Evolutionary conservation across 176 grass and related monocot species (phyloP), one percentile per base, ranked within the genome.

Genomic region (Oryza meyeriana): DNA sequence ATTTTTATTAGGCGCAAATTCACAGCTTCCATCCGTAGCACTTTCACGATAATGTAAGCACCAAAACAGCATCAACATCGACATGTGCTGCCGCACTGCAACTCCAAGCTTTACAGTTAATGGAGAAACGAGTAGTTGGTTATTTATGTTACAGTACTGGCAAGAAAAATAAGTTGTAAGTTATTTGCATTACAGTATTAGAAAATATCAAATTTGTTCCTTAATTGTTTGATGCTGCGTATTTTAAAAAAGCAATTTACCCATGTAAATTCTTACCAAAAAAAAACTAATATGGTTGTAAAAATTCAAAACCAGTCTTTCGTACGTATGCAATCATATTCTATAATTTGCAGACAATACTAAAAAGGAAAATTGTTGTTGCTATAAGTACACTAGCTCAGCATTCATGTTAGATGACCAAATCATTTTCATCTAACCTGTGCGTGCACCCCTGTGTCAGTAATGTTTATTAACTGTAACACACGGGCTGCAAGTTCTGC

Each of bases 401-500:
- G 45, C 18, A 27, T 84, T 61, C 24, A 81, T 74, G 71, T 59
- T 58, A 85, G 78, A 52, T 32, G 17, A 77, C 30, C 44, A 92
- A 74, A 80, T 31, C 31, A 74, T 26, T 85, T 81, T 67, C 64
- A 75, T 34, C 85, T 87, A 81, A 99, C 97, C 93, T 99, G 93
- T 61, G 91, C 40, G 1, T 96, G 93, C 26, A 90, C 47, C 64
- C 97, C 97, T 4, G 72, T 96, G 75, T 99, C 97, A 10, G 91
- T 88, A 61, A 99, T 57, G 83, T 90, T 99, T 86, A 99, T 99
- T 74, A 99, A 88, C 81, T 99, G 93, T 76, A 99, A 65, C 80
- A 99, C 93, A 40, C 91, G 91, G 38, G 97, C 97, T 74, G 97
- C 90, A 68, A 99, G 91, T 66, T 99, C 97, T 55, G 97, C 97